phyloP scores from a whole-genome alignment of 2,329 filamentous ascomycete genomes.

The Sarocladium strictum region DNA sequence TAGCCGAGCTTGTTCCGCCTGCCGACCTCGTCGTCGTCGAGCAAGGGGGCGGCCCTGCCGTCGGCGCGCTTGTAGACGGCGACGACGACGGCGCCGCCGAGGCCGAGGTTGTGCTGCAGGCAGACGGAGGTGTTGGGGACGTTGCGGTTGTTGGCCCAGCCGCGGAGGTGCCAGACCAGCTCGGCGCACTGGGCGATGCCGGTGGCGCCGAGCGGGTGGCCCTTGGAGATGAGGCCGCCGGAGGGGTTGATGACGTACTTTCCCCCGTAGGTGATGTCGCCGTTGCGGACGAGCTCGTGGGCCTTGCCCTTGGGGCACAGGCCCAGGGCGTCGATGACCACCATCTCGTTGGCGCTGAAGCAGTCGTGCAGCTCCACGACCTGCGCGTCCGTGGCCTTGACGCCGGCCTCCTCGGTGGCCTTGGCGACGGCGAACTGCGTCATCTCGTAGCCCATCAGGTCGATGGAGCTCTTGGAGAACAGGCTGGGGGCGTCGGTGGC shows the following conservation, averaged over 20 bases:
- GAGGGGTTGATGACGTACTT: constrained; percentile 85
- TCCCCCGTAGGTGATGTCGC: constrained; percentile 88
- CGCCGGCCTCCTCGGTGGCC: constrained; percentile 69
- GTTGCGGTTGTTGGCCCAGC: constrained; percentile 89
- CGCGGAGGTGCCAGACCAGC: constrained; percentile 89
- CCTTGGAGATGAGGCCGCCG: constrained; percentile 91
- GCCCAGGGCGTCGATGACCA: constrained; percentile 80
- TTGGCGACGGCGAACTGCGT: constrained; percentile 60
- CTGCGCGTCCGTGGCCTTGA: constrained; percentile 63
- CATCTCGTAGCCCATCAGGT: constrained; percentile 88
- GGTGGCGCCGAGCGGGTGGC: constrained; percentile 87
- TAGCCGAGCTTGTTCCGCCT: constrained; percentile 70
- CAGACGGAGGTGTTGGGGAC: constrained; percentile 63
- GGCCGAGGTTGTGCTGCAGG: constrained; percentile 87
- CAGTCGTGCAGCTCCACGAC: constrained; percentile 95
- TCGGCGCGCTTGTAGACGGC: constrained; percentile 85
- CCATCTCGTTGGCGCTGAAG: constrained; percentile 93
- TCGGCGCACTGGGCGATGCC: constrained; percentile 96
- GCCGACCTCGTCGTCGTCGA: constrained; percentile 60
- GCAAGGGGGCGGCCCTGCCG: constrained; percentile 53
- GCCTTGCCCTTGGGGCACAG: constrained; percentile 75
- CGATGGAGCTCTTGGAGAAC: constrained; percentile 76
- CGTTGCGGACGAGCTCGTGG: constrained; percentile 79
- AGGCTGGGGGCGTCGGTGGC: constrained; percentile 77
- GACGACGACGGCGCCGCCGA: constrained; percentile 86